Evolutionary conservation across 805 yeast genomes (phyloP).

Genomic region (Candida koratica): DNA sequence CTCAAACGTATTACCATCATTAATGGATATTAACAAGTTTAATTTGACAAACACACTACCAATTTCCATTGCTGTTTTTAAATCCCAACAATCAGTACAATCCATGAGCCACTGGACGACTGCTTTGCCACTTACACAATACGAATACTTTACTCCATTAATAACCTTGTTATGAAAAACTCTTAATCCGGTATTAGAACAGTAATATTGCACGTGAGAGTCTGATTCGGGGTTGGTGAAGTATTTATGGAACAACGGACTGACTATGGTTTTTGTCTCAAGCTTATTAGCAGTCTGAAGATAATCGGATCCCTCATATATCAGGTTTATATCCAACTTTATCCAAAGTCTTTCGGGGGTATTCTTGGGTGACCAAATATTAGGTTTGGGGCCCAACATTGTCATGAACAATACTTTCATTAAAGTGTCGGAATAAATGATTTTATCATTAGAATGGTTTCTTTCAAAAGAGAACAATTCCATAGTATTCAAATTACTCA

Average conservation of each 20-base stretch:
- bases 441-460: conserved; percentile 50
- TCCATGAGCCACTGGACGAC: conserved; percentile 86
- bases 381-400: conserved; percentile 64
- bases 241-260: conserved; percentile 71
- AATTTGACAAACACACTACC: conserved; percentile 47
- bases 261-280: conserved; percentile 15
- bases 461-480: conserved; percentile 66
- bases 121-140: conserved; percentile 70
- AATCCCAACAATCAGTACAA: conserved; percentile 67
- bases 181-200: conserved; percentile 61
- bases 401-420: conserved; percentile 59
- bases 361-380: conserved; percentile 61
- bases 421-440: conserved; percentile 59
- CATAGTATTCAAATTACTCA: conserved; percentile 66
- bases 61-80: conserved; percentile 50
- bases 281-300: neutral
- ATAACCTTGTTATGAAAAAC: conserved; percentile 41
- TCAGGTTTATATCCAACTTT: conserved; percentile 5
- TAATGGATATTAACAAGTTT: conserved; percentile 25
- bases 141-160: conserved; percentile 30
- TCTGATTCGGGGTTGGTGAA: conserved; percentile 90
- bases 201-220: conserved; percentile 74
- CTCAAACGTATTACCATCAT: neutral
- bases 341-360: conserved; percentile 26
- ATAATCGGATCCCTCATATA: neutral